Evolutionary conservation across 192 early-diverging fungal genomes (phyloP).

Genomic region (Allomyces arbusculus): DNA sequence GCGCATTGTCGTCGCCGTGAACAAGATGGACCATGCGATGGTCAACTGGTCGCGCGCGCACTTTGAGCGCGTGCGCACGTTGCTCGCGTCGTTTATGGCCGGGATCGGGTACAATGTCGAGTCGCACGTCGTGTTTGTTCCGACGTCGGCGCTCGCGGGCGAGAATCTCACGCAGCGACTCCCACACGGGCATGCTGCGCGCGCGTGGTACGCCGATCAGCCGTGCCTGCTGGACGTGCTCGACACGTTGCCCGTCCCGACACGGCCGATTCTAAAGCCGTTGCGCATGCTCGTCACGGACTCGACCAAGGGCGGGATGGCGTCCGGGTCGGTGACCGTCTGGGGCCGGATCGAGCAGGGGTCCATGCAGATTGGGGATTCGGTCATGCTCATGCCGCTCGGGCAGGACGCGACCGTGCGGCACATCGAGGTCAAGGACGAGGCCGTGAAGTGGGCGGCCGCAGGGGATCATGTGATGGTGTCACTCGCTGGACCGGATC

Average conservation of each 20-base stretch:
- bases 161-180: slow-evolving; percentile 50
- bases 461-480: slow-evolving; percentile 81
- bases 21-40: slow-evolving; percentile 62
- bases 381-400: slow-evolving; percentile 61
- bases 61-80: slow-evolving; percentile 50
- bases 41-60: slow-evolving; percentile 65
- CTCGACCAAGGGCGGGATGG: slow-evolving; percentile 66
- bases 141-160: slow-evolving; percentile 76
- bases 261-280: slow-evolving; percentile 51
- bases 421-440: slow-evolving; percentile 52
- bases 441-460: slow-evolving; percentile 61
- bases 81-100: slow-evolving; percentile 47
- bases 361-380: slow-evolving; percentile 68
- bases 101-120: slow-evolving; percentile 60
- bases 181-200: slow-evolving; percentile 3
- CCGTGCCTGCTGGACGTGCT: slow-evolving; percentile 50
- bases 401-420: slow-evolving; percentile 53
- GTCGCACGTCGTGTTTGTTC: slow-evolving; percentile 57
- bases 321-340: slow-evolving; percentile 45
- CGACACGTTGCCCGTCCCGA: slow-evolving; percentile 57
- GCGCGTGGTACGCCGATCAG: slow-evolving; percentile 55
- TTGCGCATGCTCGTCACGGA: slow-evolving; percentile 74
- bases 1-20: slow-evolving; percentile 81
- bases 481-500: slow-evolving; percentile 48
- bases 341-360: slow-evolving; percentile 76